Evolutionary conservation across 179 eudicot species (phyloP).

Genomic region (Corrigiola litoralis): DNA sequence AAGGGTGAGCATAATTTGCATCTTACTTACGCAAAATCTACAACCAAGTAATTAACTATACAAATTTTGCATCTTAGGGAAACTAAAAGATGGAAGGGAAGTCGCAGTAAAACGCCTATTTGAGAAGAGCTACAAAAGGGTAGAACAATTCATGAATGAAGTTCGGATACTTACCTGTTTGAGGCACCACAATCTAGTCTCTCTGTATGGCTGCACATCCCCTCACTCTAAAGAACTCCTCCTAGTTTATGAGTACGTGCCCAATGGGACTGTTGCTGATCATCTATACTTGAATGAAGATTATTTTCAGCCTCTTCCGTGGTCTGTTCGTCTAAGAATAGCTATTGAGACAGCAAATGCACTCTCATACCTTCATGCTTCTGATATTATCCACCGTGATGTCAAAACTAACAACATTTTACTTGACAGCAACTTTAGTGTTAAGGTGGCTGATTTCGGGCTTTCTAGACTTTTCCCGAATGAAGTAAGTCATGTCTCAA

Average conservation of each 20-base stretch:
- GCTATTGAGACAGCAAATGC: conserved; percentile 74
- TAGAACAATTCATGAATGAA: conserved; percentile 72
- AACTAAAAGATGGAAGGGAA: conserved; percentile 67
- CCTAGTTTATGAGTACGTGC: conserved; percentile 76
- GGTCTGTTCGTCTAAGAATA: conserved; percentile 63
- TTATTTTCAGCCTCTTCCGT: conserved; percentile 31
- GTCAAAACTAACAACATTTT: conserved; percentile 75
- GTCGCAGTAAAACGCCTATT: conserved; percentile 82
- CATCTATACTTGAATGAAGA: conserved; percentile 54
- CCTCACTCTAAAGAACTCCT: conserved; percentile 50
- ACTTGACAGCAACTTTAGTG: conserved; percentile 46
- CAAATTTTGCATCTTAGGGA: conserved; percentile 35
- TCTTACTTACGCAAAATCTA: neutral
- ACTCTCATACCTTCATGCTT: conserved; percentile 61
- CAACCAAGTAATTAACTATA: neutral
- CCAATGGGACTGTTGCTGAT: conserved; percentile 79
- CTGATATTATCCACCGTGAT: conserved; percentile 74
- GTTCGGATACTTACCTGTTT: conserved; percentile 54
- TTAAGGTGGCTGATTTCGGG: conserved; percentile 88
- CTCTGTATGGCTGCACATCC: conserved; percentile 83
- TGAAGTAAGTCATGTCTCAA: conserved; percentile 62
- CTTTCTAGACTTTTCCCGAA: conserved; percentile 66
- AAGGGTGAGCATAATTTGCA: conserved; percentile 44
- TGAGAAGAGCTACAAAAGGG: conserved; percentile 61
- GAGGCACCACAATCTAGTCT: conserved; percentile 60